Conservation (phyloP, 2,329 filamentous ascomycete genomes). For the Colletotrichum kahawae region DNA sequence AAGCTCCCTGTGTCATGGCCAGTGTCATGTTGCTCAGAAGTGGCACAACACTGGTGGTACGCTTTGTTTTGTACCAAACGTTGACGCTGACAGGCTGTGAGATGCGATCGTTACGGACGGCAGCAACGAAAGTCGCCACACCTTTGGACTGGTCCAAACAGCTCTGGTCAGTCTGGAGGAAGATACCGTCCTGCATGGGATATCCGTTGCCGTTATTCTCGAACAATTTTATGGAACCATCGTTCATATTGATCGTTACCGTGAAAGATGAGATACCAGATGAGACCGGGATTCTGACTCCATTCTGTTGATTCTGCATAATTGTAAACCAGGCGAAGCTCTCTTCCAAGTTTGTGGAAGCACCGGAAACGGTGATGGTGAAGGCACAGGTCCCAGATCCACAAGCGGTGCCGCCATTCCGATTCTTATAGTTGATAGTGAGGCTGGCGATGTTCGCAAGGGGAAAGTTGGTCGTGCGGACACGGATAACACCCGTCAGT, state of each 20-base stretch:
- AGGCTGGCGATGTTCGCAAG: constrained; percentile 49
- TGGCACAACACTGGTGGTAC: constrained; percentile 46
- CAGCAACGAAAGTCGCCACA: constrained; percentile 48
- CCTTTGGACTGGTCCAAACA: constrained; percentile 52
- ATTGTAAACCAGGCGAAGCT: constrained; percentile 61
- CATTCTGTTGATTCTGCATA: constrained; percentile 31
- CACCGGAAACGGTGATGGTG: constrained; percentile 49
- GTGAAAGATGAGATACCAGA: constrained; percentile 67
- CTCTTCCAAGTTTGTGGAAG: constrained; percentile 63
- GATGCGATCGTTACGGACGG: constrained; percentile 53
- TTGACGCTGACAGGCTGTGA: constrained; percentile 44
- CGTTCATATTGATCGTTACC: constrained; percentile 52
- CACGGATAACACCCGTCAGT: constrained; percentile 61
- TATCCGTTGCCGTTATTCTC: constrained; percentile 65
- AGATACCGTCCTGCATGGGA: constrained; percentile 57
- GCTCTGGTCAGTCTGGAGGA: constrained; percentile 62
- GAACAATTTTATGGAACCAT: constrained; percentile 49
- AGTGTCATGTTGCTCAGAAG: constrained; percentile 41
- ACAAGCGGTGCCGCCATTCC: constrained; percentile 53
- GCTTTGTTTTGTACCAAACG: constrained; percentile 48
- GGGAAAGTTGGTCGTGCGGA: constrained; percentile 56
- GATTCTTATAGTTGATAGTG: constrained; percentile 60
- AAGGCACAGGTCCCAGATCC: constrained; percentile 48
- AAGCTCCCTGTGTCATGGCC: constrained; percentile 45
- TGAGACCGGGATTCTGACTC: constrained; percentile 51